phyloP scores from a whole-genome alignment of 2,329 filamentous ascomycete species.

The Penicillium concentricum region DNA sequence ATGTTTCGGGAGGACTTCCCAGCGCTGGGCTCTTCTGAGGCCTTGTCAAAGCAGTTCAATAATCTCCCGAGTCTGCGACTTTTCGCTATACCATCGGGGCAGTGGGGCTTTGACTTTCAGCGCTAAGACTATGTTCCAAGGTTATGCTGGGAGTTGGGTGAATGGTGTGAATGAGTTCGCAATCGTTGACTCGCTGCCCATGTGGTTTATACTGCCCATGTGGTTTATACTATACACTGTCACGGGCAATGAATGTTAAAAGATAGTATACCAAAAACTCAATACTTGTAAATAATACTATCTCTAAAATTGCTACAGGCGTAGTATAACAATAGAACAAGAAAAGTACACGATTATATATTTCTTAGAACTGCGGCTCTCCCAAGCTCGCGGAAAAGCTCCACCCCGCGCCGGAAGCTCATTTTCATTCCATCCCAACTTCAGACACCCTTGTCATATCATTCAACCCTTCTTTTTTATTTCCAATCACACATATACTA shows the following conservation, averaged over 20 bases:
- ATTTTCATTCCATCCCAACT: conserved; percentile 10
- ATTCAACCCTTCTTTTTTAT: background rate
- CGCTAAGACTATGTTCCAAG: background rate
- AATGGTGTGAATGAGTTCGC: background rate
- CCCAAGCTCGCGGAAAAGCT: conserved; percentile 6
- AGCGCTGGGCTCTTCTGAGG: background rate
- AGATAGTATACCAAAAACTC: background rate
- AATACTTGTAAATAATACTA: background rate
- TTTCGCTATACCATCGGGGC: background rate
- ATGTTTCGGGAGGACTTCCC: background rate
- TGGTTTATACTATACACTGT: background rate
- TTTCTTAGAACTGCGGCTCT: background rate
- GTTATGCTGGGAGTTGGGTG: background rate
- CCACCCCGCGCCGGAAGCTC: conserved; percentile 7
- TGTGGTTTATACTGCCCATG: background rate
- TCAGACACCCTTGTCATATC: background rate
- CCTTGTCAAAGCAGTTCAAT: background rate
- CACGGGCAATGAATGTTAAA: background rate
- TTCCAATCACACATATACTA: background rate
- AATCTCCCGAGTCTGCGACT: background rate
- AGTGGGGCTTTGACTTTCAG: background rate
- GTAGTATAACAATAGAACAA: no score
- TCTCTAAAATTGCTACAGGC: no score
- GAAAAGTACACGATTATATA: background rate
- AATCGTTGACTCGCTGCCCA: background rate